Base-by-base conservation (phyloP, 176 grass and related monocot genomes). In the Pharus latifolius region DNA sequence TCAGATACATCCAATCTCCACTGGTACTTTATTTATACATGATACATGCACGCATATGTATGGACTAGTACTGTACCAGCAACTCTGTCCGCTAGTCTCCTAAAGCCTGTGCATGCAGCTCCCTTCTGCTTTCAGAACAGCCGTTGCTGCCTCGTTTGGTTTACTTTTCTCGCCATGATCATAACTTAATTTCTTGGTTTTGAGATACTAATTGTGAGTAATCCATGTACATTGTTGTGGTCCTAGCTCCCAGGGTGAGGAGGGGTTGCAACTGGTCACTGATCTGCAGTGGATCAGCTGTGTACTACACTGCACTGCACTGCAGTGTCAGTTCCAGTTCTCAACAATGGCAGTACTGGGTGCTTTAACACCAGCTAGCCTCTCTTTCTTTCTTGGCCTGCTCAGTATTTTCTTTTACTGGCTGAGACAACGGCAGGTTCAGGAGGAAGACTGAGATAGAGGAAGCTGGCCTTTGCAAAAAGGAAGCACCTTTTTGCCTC, bases 1-100 rank as follows among this genome's bases (percentile, higher is more conserved):
- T 33, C 54, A 63, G 84, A 87, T 74, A 55, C 84, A 66, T 17
- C 67, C 67, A 15, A 81, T 66, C 77, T 84, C 50, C 62, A 51
- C 76, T 10, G 12, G 33, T 16, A 65, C 24, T 3, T 17, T 35
- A 14, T 25, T 14, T 52, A 17, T 17, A 34, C 41, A 26, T 27
- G 8, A 32, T 55, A n/a, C n/a, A n/a, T 9, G 46, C 26, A 0
- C 14, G 6, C 14, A 26, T 27, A 31, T 3, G 22, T 19, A 7
- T 65, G 20, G 24, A 24, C 35, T 31, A 28, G 4, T 10, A 4
- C 15, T 13, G 1, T 6, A 12, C 27, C 45, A 31, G 45, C 58
- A 33, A 31, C 47, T 62, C 32, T 25, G n/a, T n/a, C n/a, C n/a
- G n/a, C n/a, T n/a, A n/a, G n/a, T n/a, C n/a, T n/a, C n/a, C 67